Evolutionary conservation across 2,329 filamentous ascomycete species (phyloP).

Genomic region (Beauveria varroae): DNA sequence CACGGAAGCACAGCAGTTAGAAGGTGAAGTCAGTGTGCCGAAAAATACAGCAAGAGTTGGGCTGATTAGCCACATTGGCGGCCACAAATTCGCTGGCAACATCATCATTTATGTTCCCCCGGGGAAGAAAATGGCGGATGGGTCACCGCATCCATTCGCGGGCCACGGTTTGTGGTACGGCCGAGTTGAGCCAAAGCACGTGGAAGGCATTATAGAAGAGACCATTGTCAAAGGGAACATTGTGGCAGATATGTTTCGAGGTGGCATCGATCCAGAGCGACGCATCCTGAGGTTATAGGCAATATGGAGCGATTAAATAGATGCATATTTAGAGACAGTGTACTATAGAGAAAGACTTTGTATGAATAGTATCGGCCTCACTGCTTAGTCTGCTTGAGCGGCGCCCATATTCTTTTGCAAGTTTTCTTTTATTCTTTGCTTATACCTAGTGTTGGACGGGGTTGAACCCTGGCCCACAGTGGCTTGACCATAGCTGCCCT

Average conservation of each 20-base stretch:
- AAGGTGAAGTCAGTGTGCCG: conserved; percentile 10
- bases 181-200: conserved; percentile 64
- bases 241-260: conserved; percentile 64
- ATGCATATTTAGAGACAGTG: background rate
- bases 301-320: no score
- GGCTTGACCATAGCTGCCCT: no score
- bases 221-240: conserved; percentile 61
- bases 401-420: background rate
- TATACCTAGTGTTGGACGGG: no score
- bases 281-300: conserved; percentile 40
- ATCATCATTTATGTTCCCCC: conserved; percentile 74
- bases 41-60: conserved; percentile 51
- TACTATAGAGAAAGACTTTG: background rate
- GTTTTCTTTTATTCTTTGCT: background rate
- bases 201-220: conserved; percentile 67
- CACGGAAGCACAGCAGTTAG: conserved; percentile 19
- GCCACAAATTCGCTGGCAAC: conserved; percentile 82
- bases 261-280: conserved; percentile 52
- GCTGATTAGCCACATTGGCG: conserved; percentile 71
- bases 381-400: background rate
- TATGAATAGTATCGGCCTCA: background rate
- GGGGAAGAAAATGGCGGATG: conserved; percentile 28
- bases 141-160: conserved; percentile 48
- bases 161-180: conserved; percentile 80
- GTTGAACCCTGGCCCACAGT: no score